Conservation (phyloP, 2,329 filamentous ascomycete genomes). For the Colletotrichum truncatum region DNA sequence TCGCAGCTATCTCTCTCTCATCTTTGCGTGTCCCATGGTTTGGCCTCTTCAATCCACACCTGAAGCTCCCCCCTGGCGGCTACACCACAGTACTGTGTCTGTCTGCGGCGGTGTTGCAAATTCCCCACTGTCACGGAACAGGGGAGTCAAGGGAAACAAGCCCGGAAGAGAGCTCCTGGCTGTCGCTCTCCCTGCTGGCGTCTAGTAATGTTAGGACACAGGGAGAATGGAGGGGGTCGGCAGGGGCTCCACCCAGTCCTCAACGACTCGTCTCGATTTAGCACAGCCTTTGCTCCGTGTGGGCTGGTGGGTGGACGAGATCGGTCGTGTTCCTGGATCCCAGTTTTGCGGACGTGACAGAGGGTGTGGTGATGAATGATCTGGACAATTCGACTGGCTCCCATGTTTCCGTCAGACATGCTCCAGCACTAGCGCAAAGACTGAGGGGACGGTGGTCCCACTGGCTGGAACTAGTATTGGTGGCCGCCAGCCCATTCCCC, state of each 20-base stretch:
- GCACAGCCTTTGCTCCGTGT: constrained; percentile 22
- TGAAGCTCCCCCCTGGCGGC: constrained; percentile 5
- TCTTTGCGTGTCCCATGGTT: not conserved
- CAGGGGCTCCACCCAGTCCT: not conserved
- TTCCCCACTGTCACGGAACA: not conserved
- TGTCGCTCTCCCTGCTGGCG: not conserved
- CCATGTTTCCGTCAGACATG: not conserved
- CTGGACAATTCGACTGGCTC: constrained; percentile 12
- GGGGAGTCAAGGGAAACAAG: not conserved
- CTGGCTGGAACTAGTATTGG: not conserved
- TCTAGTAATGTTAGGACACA: no score
- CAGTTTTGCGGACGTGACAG: not conserved
- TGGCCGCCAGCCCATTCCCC: not conserved
- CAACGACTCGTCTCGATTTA: constrained; percentile 24
- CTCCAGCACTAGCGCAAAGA: not conserved
- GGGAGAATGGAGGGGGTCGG: not conserved
- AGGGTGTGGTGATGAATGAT: not conserved
- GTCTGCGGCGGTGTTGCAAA: not conserved
- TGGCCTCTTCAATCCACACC: not conserved
- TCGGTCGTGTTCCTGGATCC: constrained; percentile 27
- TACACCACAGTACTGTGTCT: not conserved
- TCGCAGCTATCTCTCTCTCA: not conserved
- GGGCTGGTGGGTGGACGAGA: constrained; percentile 3
- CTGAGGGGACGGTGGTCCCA: not conserved
- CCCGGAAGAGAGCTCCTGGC: not conserved